Percentiles rank a stretch among this genome's conserved stretches.
phyloP scores from a whole-genome alignment of 441 rosid species.

The Eutrema salsugineum region DNA sequence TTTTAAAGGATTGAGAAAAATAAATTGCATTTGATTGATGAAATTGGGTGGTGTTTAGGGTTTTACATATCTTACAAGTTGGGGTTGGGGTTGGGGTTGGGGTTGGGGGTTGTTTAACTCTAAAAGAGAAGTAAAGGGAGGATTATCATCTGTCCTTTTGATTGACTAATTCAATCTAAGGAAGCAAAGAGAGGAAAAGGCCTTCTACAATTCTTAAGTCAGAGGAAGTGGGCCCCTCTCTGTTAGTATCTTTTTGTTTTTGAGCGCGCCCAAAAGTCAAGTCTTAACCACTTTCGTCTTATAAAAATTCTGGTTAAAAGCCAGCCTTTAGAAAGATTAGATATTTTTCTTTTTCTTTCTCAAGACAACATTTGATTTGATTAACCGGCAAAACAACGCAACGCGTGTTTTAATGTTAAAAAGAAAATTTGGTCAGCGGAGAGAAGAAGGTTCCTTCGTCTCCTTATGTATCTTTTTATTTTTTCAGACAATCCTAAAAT shows the following conservation, averaged over 20 bases:
- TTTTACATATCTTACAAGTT: neutral
- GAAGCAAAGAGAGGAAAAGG: neutral
- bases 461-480: no score
- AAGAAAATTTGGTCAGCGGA: neutral
- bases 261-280: neutral
- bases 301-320: neutral
- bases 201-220: neutral
- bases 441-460: neutral
- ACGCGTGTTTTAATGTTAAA: neutral
- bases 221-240: neutral
- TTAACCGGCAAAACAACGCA: neutral
- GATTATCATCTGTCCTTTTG: neutral
- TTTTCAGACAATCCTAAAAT: neutral
- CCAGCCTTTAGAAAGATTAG: no score
- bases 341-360: no score
- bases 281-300: neutral
- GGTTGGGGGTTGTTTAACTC: neutral
- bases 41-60: slow-evolving; percentile 14
- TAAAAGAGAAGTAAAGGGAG: neutral
- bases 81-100: no score
- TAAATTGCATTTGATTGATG: neutral
- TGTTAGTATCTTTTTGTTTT: neutral
- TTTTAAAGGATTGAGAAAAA: neutral
- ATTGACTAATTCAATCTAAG: neutral
- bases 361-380: no score